Base-by-base conservation (phyloP, 768 basidiomycete genomes). In the Rhizopogon vulgaris region DNA sequence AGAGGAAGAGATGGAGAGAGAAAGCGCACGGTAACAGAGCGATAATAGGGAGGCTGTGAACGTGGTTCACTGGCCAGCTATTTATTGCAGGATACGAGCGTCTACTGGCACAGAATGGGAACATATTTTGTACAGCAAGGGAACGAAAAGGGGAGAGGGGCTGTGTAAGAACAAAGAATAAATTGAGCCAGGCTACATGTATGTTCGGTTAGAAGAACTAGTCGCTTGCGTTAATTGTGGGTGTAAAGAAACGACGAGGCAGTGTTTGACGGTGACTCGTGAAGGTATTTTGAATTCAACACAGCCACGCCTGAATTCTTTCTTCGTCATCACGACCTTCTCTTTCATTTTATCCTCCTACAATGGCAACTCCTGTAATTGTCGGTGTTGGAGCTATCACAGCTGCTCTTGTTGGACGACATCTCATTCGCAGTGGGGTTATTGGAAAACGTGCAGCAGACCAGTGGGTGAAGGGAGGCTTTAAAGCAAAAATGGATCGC, bases 401-500 rank as follows among this genome's bases (percentile, higher is more conserved):
- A 12, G 85, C 88, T 39, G 90, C 84, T 11, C 68, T 92, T 8
- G 79, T 80, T 18, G 90, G 89, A 6, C 77, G 92, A 43, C 83
- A 84, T 41, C 68, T 90, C 11, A 60, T 93, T 40, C 78, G 84
- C 39, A 76, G 76, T 22, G 86, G 86, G 2, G 57, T 79, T 4
- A 73, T 85, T 56, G 69, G 77, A 25, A 85, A 79, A 11, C 78
- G 72, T 58, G 74, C 73, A 22, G 85, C 84, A 11, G 86, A 93
- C 39, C 79, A 94, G 66, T 98, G 91, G 83, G 84, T 76, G 15
- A 92, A 85, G 70, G 95, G 95, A 51, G 95, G 96, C 7, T 99
- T 99, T 80, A 86, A 84, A 65, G 76, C 82, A 25, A 96, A 92
- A 77, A 98, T 98, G 94, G 95, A 98, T 65, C 78, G 90, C 60